Evolutionary conservation across 495 filamentous ascomycete species (phyloP).

Genomic region (Penicillium coprophilum): DNA sequence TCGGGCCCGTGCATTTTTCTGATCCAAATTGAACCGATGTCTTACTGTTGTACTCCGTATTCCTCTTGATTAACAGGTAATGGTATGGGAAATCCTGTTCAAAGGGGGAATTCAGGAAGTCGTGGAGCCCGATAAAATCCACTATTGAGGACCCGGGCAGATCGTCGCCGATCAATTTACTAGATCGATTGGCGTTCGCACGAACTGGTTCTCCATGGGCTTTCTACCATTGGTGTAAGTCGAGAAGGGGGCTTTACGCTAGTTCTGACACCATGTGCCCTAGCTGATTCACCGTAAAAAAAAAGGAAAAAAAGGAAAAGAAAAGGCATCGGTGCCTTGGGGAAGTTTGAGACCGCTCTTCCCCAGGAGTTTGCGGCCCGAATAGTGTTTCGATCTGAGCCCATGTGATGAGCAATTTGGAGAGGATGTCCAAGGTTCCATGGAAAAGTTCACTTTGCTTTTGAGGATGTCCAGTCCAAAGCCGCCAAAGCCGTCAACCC

Average conservation of each 20-base stretch:
- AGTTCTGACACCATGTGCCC: constrained; percentile 20
- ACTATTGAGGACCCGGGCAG: constrained; percentile 35
- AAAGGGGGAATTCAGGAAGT: constrained; percentile 1
- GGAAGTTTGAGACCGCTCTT: constrained; percentile 3
- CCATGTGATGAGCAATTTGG: constrained; percentile 6
- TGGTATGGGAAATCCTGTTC: not conserved
- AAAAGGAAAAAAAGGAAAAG: too few species aligned
- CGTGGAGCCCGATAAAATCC: constrained; percentile 19
- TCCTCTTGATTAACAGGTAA: not conserved
- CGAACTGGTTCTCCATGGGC: constrained; percentile 29
- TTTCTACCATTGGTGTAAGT: constrained; percentile 22
- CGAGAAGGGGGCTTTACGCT: constrained; percentile 19
- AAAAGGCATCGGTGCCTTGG: not conserved
- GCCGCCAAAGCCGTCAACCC: too few species aligned
- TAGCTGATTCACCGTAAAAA: constrained; percentile 16
- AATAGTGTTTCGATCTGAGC: constrained; percentile 1
- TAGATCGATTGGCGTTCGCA: constrained; percentile 29
- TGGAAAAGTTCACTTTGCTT: too few species aligned
- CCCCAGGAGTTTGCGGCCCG: constrained; percentile 1
- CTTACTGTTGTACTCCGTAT: too few species aligned
- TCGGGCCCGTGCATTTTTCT: constrained; percentile 4
- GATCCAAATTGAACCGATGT: not conserved
- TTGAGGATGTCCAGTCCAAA: too few species aligned
- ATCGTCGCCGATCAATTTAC: constrained; percentile 27
- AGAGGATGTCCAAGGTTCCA: too few species aligned